phyloP scores from a whole-genome alignment of 768 basidiomycete species.

The Lactifluus hygrophoroides region DNA sequence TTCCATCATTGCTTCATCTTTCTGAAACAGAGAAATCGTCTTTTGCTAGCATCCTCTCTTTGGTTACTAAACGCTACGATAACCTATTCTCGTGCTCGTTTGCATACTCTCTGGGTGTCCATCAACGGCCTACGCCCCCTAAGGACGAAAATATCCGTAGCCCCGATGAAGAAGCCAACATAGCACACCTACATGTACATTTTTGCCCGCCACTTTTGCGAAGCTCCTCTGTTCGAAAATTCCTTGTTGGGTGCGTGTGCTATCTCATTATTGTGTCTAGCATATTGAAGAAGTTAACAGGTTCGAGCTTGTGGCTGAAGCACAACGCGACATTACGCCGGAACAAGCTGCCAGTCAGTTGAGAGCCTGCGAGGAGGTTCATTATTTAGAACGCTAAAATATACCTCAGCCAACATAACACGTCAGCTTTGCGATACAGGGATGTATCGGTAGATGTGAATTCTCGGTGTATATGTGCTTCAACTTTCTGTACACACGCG shows the following conservation, averaged over 20 bases:
- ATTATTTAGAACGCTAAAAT: slow-evolving; percentile 38
- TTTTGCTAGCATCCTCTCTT: slow-evolving; percentile 58
- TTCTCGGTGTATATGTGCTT: no score
- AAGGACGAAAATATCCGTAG: neutral
- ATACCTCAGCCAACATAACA: neutral
- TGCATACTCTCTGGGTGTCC: slow-evolving; percentile 90
- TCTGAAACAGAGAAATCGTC: slow-evolving; percentile 48
- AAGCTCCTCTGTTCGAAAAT: slow-evolving; percentile 77
- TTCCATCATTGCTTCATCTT: slow-evolving; percentile 59
- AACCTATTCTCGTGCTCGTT: slow-evolving; percentile 80
- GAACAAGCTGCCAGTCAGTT: slow-evolving; percentile 75
- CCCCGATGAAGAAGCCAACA: slow-evolving; percentile 30
- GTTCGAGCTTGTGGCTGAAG: slow-evolving; percentile 84
- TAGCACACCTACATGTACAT: slow-evolving; percentile 80
- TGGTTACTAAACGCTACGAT: slow-evolving; percentile 59
- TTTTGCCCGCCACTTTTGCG: slow-evolving; percentile 79
- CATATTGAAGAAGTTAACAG: slow-evolving; percentile 30
- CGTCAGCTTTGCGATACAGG: neutral
- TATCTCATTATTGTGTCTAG: neutral
- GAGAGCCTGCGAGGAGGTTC: slow-evolving; percentile 44
- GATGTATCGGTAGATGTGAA: neutral
- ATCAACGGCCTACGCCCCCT: slow-evolving; percentile 64
- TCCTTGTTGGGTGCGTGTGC: slow-evolving; percentile 69
- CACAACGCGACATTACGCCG: slow-evolving; percentile 82
- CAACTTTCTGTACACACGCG: no score